phyloP scores from a whole-genome alignment of 768 basidiomycete genomes.

The Zangia roseola region DNA sequence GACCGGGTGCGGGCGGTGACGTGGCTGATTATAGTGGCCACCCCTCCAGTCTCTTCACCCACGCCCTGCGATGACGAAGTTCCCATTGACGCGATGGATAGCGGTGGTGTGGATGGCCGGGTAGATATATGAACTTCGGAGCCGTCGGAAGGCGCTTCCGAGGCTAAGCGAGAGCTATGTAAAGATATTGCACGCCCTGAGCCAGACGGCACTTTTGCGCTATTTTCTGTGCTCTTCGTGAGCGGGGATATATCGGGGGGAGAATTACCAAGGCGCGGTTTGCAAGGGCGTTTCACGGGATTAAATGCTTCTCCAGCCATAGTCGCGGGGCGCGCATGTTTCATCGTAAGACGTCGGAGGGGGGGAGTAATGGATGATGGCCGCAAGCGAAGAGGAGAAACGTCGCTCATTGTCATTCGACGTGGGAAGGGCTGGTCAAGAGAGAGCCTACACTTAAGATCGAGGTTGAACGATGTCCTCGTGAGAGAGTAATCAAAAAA shows the following conservation, averaged over 20 bases:
- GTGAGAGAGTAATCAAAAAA: conserved; percentile 39
- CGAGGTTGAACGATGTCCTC: conserved; percentile 30
- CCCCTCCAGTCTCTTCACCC: conserved; percentile 25
- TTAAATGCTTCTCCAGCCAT: conserved; percentile 28
- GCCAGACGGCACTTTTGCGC: conserved; percentile 12
- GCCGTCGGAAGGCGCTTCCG: conserved; percentile 16
- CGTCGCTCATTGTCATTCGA: conserved; percentile 37
- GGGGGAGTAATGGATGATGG: conserved; percentile 29
- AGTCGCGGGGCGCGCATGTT: conserved; percentile 26
- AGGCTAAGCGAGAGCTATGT: conserved; percentile 23
- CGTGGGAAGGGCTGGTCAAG: conserved; percentile 31
- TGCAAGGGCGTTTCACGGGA: conserved; percentile 30
- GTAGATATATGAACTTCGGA: conserved; percentile 25
- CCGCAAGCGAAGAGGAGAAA: conserved; percentile 35
- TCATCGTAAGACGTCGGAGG: conserved; percentile 25
- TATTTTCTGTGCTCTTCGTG: conserved; percentile 19
- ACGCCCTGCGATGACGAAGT: conserved; percentile 24
- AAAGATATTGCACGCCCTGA: conserved; percentile 19
- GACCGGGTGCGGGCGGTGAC: conserved; percentile 33
- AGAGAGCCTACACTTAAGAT: conserved; percentile 30
- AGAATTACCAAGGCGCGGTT: conserved; percentile 17
- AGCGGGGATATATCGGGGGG: conserved; percentile 14
- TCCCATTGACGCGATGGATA: conserved; percentile 26
- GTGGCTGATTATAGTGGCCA: conserved; percentile 38
- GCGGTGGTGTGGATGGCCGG: conserved; percentile 30